A percentile compares a stretch with the other conserved stretches of the same genome.
These are phyloP conservation scores for Avicennia marina DNA, from an alignment of 257 asterid genomes.

Conservation along the genomic window DNA sequence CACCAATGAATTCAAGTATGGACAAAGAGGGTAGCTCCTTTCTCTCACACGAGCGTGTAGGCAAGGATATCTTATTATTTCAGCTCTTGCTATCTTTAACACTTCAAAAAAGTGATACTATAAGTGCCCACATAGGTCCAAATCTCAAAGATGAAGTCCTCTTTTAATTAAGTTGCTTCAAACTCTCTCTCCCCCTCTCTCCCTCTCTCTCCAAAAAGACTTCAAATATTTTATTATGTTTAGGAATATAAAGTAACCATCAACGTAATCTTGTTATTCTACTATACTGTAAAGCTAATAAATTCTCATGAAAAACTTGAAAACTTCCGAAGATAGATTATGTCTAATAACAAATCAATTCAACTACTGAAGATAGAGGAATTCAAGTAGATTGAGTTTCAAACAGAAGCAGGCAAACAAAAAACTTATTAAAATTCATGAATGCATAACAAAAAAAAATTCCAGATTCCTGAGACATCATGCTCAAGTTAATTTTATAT, in stretches of 20 bases:
- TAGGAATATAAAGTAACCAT: background rate
- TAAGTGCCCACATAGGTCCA: background rate
- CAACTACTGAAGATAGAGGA: background rate
- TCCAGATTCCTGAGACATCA: constrained; percentile 5
- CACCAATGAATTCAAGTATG: background rate
- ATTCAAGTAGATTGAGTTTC: background rate
- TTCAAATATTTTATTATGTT: background rate
- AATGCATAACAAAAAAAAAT: background rate
- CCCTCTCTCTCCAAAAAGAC: background rate
- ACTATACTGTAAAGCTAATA: too few relatives aligned
- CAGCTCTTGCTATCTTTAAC: background rate
- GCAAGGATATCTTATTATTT: too few relatives aligned
- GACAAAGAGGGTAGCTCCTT: too few relatives aligned
- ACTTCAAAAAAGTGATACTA: background rate
- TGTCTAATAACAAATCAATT: too few relatives aligned
- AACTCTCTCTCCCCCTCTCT: too few relatives aligned
- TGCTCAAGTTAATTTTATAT: constrained; percentile 9
- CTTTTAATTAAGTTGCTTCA: background rate
- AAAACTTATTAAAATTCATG: background rate
- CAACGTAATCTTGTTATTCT: background rate
- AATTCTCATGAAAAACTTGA: too few relatives aligned
- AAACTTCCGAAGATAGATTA: too few relatives aligned
- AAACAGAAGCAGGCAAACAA: background rate
- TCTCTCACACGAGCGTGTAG: too few relatives aligned
- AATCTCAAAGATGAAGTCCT: background rate